These are phyloP conservation scores for Tylopilus sp. DNA, from an alignment of 768 basidiomycete species.

Conservation along the genomic window DNA sequence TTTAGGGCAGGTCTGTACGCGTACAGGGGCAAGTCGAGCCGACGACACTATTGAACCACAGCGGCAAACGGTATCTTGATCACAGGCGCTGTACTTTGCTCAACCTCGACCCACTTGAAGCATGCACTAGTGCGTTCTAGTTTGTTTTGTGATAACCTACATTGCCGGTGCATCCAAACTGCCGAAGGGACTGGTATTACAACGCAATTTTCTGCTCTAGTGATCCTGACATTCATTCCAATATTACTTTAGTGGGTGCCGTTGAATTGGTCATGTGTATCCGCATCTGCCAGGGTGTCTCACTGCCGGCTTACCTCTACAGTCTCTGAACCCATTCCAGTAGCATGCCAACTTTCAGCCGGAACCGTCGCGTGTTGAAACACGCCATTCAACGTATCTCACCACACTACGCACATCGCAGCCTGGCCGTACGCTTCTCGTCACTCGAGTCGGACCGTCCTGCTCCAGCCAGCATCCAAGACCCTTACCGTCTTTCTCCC, in stretches of 20 bases:
- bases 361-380: conserved; percentile 3
- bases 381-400: not conserved
- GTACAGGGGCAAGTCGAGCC: not conserved
- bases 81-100: no score
- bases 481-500: conserved; percentile 5
- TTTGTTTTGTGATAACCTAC: no score
- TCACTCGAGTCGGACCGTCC: not conserved
- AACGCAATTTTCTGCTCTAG: not conserved
- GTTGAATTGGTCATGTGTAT: not conserved
- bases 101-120: no score
- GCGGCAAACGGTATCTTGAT: no score
- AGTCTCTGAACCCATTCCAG: conserved; percentile 1
- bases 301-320: conserved; percentile 8
- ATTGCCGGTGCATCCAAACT: no score
- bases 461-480: not conserved
- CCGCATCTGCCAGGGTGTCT: conserved; percentile 10
- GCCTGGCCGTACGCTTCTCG: conserved; percentile 10
- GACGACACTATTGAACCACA: no score
- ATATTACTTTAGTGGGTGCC: not conserved
- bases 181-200: no score
- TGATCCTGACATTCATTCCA: not conserved
- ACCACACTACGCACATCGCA: not conserved
- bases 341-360: conserved; percentile 5
- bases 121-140: no score
- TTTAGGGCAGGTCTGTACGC: conserved; percentile 27